Evolutionary conservation across 257 asterid genomes (phyloP).

Genomic region (Nicotiana attenuata): DNA sequence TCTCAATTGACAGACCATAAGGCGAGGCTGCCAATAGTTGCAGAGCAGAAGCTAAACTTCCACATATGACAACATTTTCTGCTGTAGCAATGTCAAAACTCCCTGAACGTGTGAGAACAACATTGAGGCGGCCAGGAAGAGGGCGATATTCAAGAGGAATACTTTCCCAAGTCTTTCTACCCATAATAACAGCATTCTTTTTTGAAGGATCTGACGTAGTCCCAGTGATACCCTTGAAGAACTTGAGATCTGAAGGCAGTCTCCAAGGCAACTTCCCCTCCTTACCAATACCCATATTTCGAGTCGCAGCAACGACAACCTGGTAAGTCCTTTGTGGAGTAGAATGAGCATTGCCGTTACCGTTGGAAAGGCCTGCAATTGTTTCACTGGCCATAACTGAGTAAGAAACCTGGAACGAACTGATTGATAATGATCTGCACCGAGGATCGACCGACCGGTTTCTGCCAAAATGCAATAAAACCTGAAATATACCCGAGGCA

Average conservation of each 20-base stretch:
- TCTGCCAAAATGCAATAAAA: slow-evolving; percentile 12
- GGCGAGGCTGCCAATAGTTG: slow-evolving; percentile 67
- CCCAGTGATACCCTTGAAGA: slow-evolving; percentile 73
- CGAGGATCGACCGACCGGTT: slow-evolving; percentile 17
- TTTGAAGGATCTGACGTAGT: slow-evolving; percentile 55
- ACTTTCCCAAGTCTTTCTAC: slow-evolving; percentile 98
- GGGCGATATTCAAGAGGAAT: slow-evolving; percentile 77
- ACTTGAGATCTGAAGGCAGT: slow-evolving; percentile 81
- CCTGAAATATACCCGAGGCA: slow-evolving; percentile 22
- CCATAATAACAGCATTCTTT: slow-evolving; percentile 93
- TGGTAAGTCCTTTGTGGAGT: slow-evolving; percentile 57
- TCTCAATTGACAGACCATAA: slow-evolving; percentile 56
- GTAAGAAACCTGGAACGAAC: slow-evolving; percentile 19
- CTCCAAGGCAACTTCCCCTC: slow-evolving; percentile 88
- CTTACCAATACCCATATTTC: slow-evolving; percentile 86
- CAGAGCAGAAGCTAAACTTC: slow-evolving; percentile 63
- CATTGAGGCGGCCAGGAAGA: slow-evolving; percentile 88
- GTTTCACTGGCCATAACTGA: slow-evolving; percentile 48
- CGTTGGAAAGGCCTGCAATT: slow-evolving; percentile 30
- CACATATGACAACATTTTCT: slow-evolving; percentile 62
- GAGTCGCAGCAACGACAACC: slow-evolving; percentile 93
- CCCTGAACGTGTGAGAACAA: slow-evolving; percentile 76
- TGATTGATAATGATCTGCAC: not conserved
- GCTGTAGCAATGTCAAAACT: slow-evolving; percentile 40
- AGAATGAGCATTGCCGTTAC: slow-evolving; percentile 23